Percentiles rank a stretch among this genome's conserved stretches.
Evolutionary conservation across 202 grass and related monocot species (phyloP).

Genomic region (Carex arenaria): DNA sequence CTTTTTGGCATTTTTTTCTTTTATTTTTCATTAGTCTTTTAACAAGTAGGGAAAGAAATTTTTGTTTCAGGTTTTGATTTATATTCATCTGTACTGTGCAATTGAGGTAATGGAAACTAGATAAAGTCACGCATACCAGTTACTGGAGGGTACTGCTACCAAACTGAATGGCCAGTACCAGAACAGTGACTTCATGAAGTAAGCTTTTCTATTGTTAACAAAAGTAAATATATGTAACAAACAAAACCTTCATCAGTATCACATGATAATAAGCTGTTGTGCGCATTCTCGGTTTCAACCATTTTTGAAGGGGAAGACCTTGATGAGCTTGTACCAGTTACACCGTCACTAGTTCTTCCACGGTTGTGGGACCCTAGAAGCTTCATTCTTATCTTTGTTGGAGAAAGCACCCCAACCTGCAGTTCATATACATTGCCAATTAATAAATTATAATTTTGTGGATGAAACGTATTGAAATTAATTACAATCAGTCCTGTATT

Average conservation of each 20-base stretch:
- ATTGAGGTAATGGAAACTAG: neutral
- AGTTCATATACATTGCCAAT: slow-evolving; percentile 12
- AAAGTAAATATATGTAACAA: slow-evolving; percentile 8
- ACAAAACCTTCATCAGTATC: slow-evolving; percentile 62
- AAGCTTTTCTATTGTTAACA: neutral
- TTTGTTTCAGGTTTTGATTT: neutral
- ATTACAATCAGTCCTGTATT: neutral
- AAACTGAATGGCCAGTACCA: neutral
- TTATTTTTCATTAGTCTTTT: neutral
- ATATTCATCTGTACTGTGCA: neutral
- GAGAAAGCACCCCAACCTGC: slow-evolving; percentile 78
- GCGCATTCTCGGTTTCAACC: slow-evolving; percentile 35
- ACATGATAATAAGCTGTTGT: slow-evolving; percentile 53
- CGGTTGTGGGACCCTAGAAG: slow-evolving; percentile 59
- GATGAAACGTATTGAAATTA: neutral
- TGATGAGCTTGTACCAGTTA: slow-evolving; percentile 54
- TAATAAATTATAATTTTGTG: neutral
- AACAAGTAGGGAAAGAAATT: neutral
- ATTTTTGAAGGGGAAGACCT: slow-evolving; percentile 67
- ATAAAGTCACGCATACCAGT: neutral
- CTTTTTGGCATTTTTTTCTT: neutral
- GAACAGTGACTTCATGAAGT: neutral
- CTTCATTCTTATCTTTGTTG: slow-evolving; percentile 91
- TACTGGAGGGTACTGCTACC: neutral
- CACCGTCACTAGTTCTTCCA: slow-evolving; percentile 20